A percentile compares a stretch with the other conserved stretches of the same genome.
Conservation (phyloP, 2,329 filamentous ascomycete species). For the Hymenoscyphus linearis region DNA sequence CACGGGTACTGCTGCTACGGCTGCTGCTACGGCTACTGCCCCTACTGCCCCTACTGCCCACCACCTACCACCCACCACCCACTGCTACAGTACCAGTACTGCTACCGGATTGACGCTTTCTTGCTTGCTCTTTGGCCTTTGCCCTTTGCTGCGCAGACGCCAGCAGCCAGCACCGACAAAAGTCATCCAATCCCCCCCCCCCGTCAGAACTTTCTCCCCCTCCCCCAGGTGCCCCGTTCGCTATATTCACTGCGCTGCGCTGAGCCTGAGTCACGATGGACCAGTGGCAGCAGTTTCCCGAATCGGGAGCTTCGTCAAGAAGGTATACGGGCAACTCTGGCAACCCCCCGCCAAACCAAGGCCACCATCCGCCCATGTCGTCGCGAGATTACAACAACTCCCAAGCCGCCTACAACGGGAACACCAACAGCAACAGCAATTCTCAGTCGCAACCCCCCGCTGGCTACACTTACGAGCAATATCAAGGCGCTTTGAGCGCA, state of each 20-base stretch:
- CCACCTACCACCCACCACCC: too few species aligned
- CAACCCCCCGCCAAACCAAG: slow-evolving; percentile 4
- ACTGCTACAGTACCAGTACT: not conserved
- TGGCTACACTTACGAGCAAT: slow-evolving; percentile 64
- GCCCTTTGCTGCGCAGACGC: slow-evolving; percentile 3
- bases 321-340: slow-evolving; percentile 34
- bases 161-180: slow-evolving; percentile 1
- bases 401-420: slow-evolving; percentile 46
- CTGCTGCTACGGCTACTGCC: not conserved
- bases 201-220: not conserved
- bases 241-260: too few species aligned
- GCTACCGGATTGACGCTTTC: not conserved
- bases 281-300: slow-evolving; percentile 61
- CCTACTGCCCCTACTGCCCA: not conserved
- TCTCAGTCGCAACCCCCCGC: slow-evolving; percentile 45
- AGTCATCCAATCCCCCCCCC: not conserved
- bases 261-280: slow-evolving; percentile 43
- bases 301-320: slow-evolving; percentile 56
- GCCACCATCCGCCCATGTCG: slow-evolving; percentile 31
- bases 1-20: too few species aligned
- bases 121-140: not conserved
- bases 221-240: slow-evolving; percentile 3
- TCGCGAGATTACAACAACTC: slow-evolving; percentile 58
- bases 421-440: slow-evolving; percentile 24
- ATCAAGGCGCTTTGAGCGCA: slow-evolving; percentile 44